Evolutionary conservation across 768 basidiomycete genomes (phyloP).

Genomic region (Ramaria sp.): DNA sequence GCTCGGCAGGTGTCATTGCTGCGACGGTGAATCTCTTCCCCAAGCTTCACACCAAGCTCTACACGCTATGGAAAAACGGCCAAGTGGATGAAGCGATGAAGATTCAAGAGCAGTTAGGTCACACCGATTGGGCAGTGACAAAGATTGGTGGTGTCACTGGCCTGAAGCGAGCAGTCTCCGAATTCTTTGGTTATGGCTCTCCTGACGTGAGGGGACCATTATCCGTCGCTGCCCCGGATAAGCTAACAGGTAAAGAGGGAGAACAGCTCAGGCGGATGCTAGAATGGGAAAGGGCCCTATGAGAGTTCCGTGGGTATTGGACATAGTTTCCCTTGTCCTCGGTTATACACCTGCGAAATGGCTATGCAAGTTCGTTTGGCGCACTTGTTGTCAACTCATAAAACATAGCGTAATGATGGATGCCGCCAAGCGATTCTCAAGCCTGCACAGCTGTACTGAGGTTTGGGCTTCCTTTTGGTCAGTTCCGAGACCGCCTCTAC

Average conservation of each 20-base stretch:
- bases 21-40: conserved; percentile 53
- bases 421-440: too few relatives aligned
- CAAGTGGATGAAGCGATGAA: conserved; percentile 48
- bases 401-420: too few relatives aligned
- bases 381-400: too few relatives aligned
- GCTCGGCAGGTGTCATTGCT: conserved; percentile 56
- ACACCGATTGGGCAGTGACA: conserved; percentile 54
- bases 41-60: conserved; percentile 43
- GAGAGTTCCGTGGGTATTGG: too few relatives aligned
- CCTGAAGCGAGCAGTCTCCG: conserved; percentile 51
- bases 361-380: too few relatives aligned
- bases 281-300: conserved; percentile 27
- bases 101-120: conserved; percentile 49
- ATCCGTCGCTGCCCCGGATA: conserved; percentile 27
- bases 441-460: too few relatives aligned
- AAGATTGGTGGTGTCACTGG: conserved; percentile 60
- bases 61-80: conserved; percentile 39
- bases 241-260: conserved; percentile 30
- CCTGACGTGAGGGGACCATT: conserved; percentile 39
- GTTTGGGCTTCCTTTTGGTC: too few relatives aligned
- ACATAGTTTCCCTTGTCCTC: too few relatives aligned
- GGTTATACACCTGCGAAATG: too few relatives aligned
- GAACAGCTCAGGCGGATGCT: conserved; percentile 35
- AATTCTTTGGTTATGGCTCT: conserved; percentile 55
- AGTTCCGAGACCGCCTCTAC: too few relatives aligned